Base-by-base conservation (phyloP, 2,329 filamentous ascomycete species). In the Xylariaceae sp. region DNA sequence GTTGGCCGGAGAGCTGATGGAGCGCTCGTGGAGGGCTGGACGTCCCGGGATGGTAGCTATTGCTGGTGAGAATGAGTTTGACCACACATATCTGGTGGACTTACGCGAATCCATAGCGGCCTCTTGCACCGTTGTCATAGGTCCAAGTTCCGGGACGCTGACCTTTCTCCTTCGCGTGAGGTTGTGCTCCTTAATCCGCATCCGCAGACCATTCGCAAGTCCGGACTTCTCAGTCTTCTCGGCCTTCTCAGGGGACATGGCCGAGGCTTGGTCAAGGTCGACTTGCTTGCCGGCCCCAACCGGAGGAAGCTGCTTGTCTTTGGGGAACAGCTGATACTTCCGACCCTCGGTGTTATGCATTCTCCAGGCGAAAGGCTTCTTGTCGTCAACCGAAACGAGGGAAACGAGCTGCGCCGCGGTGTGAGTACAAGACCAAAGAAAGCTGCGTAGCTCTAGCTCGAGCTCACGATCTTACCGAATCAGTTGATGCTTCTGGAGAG, bases 41-140 rank as follows among this genome's bases (percentile, higher is more conserved):
- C 76, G 69, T 25, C 77, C 77, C 21, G 79, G 79, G 44, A 83
- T 80, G 18, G 79, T 82, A 42, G 79, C 77, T 81, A 43, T 3
- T 28, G 24, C 29, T 31, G n/a, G 47, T 57, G 32, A 51, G 49
- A 32, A 32, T 34, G 39, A 44, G 40, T 5, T 28, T 19, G 26
- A 30, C 31, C 18, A 27, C n/a, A 15, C 24, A 17, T 28, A 12
- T 24, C 17, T 22, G 22, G n/a, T 29, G 17, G 22, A 64, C 78
- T 63, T 64, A 83, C 79, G 79, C 48, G 79, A 83, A 57, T 83
- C 79, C 76, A 83, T 81, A 32, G 75, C 56, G 31, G 70, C 58
- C 50, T 82, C 78, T 43, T 81, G 76, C 11, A 82, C 77, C 2
- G 77, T 81, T 5, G 77, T 80, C 77, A 81, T 79, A 21, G 75